phyloP scores from a whole-genome alignment of 2,329 filamentous ascomycete species.

The Diaporthe velutina region DNA sequence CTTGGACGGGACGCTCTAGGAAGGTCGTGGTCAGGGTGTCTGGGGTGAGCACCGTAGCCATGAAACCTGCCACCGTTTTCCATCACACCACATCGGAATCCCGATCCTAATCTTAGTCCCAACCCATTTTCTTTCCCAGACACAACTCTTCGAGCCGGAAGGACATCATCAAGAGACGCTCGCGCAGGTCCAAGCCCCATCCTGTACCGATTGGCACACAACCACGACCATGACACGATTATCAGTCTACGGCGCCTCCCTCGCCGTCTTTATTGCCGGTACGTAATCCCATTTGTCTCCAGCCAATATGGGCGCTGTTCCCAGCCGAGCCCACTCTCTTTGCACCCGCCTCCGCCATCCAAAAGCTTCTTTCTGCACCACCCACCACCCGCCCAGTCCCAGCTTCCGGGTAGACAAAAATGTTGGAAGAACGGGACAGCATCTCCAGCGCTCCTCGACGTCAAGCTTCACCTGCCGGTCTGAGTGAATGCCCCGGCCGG shows the following conservation, averaged over 20 bases:
- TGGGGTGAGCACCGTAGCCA: constrained; percentile 21
- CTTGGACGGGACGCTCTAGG: not conserved
- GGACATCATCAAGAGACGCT: constrained; percentile 5
- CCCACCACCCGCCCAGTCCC: not conserved
- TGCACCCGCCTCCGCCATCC: constrained; percentile 3
- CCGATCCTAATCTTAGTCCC: constrained; percentile 15
- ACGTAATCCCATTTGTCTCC: constrained; percentile 6
- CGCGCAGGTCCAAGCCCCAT: constrained; percentile 21
- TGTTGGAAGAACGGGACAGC: not conserved
- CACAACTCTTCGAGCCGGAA: constrained; percentile 4
- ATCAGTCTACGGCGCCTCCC: constrained; percentile 38
- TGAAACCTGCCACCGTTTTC: constrained; percentile 38
- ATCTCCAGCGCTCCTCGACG: not conserved
- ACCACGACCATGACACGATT: constrained; percentile 38
- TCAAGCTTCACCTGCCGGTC: not conserved
- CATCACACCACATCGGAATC: constrained; percentile 32
- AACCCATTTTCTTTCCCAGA: constrained; percentile 10
- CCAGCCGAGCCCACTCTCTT: constrained; percentile 5
- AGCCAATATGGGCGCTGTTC: not conserved
- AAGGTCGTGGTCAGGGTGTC: not conserved
- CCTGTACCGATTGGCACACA: constrained; percentile 23
- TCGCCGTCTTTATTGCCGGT: constrained; percentile 40
- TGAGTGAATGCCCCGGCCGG: not conserved
- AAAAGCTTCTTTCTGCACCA: not conserved
- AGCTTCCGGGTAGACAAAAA: not conserved